Evolutionary conservation across 148 eudicot species (phyloP).

Genomic region (Nepenthes gracilis): DNA sequence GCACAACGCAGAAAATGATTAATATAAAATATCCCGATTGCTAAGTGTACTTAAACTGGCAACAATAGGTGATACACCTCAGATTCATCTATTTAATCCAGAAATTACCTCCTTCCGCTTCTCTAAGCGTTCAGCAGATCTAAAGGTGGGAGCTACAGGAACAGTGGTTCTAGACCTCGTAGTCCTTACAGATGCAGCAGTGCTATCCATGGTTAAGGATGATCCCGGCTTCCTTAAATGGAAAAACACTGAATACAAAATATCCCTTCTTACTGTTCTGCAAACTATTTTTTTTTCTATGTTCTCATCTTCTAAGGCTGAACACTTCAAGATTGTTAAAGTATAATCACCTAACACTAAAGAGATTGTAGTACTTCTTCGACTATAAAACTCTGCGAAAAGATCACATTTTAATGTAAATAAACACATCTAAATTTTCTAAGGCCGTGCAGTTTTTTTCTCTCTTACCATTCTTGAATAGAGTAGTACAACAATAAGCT

Average conservation of each 20-base stretch:
- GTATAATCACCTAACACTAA: too few relatives aligned
- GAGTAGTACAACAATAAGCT: too few relatives aligned
- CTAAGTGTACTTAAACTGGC: background rate
- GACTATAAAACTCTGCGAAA: too few relatives aligned
- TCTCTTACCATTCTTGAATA: too few relatives aligned
- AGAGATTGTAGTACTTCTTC: too few relatives aligned
- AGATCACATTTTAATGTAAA: too few relatives aligned
- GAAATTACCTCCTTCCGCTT: slow-evolving; percentile 73
- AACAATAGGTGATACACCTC: background rate
- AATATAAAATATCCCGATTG: background rate
- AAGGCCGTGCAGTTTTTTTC: too few relatives aligned
- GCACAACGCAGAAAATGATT: background rate
- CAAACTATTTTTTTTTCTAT: too few relatives aligned
- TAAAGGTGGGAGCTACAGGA: slow-evolving; percentile 67
- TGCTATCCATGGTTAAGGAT: slow-evolving; percentile 42
- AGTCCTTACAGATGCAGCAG: slow-evolving; percentile 59
- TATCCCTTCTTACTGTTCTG: too few relatives aligned
- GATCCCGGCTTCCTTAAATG: background rate
- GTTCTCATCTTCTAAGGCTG: too few relatives aligned
- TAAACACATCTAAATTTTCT: too few relatives aligned
- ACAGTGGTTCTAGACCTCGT: slow-evolving; percentile 64
- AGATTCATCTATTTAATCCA: background rate
- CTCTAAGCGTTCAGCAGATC: slow-evolving; percentile 38
- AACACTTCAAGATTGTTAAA: too few relatives aligned
- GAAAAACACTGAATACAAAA: background rate